A percentile compares a stretch with the other conserved stretches of the same genome.
Conservation (phyloP, 768 basidiomycete species). For the Erythrobasidium yunnanense region DNA sequence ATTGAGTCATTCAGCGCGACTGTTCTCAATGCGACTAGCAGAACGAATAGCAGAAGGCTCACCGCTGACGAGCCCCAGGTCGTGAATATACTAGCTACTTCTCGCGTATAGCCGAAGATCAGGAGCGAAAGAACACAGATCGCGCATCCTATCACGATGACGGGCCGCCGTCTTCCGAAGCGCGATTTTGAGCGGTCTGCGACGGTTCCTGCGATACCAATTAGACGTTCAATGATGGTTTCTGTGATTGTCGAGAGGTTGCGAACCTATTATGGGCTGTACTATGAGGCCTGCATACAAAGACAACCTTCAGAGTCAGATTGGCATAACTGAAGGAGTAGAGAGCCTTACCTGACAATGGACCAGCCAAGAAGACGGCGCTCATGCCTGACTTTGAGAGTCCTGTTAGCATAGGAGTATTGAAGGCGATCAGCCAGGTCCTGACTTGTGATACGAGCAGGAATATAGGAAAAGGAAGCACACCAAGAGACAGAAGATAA, state of each 20-base stretch:
- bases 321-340: background rate
- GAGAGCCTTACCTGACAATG: slow-evolving; percentile 17
- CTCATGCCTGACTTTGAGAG: slow-evolving; percentile 25
- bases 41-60: background rate
- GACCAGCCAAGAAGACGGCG: slow-evolving; percentile 28
- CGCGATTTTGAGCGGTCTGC: slow-evolving; percentile 24
- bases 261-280: slow-evolving; percentile 28
- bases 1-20: background rate
- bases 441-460: too few species aligned
- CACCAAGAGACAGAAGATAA: slow-evolving; percentile 29
- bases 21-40: background rate
- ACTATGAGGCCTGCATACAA: slow-evolving; percentile 15
- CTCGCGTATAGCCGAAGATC: slow-evolving; percentile 21
- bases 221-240: too few species aligned
- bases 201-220: background rate
- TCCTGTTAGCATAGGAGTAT: background rate
- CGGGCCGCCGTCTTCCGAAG: slow-evolving; percentile 23
- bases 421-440: background rate
- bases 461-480: too few species aligned
- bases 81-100: slow-evolving; percentile 15
- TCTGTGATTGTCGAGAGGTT: too few species aligned
- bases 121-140: slow-evolving; percentile 22
- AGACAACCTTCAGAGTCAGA: background rate
- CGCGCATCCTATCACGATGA: slow-evolving; percentile 19
- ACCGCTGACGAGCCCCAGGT: slow-evolving; percentile 11